Percentiles rank a stretch among this genome's conserved stretches.
phyloP scores from a whole-genome alignment of 371 early-diverging fungal species.

The Mucor saturninus region DNA sequence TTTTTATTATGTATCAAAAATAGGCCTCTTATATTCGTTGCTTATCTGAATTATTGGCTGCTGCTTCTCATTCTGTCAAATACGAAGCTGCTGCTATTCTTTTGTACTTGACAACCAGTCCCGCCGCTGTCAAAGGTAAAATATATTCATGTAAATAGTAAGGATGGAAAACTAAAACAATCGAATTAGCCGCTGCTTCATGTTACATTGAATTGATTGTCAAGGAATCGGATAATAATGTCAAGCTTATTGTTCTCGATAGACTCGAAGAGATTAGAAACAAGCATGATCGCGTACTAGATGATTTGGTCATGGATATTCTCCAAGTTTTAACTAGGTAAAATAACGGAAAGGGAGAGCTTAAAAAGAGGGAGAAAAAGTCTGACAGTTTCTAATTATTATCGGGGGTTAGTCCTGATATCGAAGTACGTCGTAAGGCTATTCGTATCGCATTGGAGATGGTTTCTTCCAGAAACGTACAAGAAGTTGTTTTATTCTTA shows the following conservation, averaged over 20 bases:
- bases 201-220: constrained; percentile 89
- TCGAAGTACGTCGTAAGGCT: constrained; percentile 93
- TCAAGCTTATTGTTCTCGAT: constrained; percentile 95
- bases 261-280: constrained; percentile 84
- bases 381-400: not conserved
- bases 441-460: constrained; percentile 88
- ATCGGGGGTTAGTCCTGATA: constrained; percentile 72
- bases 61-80: constrained; percentile 87
- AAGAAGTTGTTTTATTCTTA: constrained; percentile 90
- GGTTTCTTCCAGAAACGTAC: constrained; percentile 89
- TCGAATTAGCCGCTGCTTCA: constrained; percentile 75
- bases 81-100: constrained; percentile 96
- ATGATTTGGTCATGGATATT: constrained; percentile 93
- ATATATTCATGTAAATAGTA: too few species aligned
- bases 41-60: constrained; percentile 83
- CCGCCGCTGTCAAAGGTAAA: constrained; percentile 86
- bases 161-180: not conserved
- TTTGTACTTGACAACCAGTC: constrained; percentile 83
- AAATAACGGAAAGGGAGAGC: not conserved
- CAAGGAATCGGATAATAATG: constrained; percentile 96
- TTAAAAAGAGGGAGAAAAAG: not conserved
- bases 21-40: constrained; percentile 87
- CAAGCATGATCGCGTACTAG: constrained; percentile 85
- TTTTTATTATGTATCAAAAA: not conserved
- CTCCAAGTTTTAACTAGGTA: constrained; percentile 84